Evolutionary conservation across 164 flowering plant species (phyloP).

Genomic region (Piper longum): DNA sequence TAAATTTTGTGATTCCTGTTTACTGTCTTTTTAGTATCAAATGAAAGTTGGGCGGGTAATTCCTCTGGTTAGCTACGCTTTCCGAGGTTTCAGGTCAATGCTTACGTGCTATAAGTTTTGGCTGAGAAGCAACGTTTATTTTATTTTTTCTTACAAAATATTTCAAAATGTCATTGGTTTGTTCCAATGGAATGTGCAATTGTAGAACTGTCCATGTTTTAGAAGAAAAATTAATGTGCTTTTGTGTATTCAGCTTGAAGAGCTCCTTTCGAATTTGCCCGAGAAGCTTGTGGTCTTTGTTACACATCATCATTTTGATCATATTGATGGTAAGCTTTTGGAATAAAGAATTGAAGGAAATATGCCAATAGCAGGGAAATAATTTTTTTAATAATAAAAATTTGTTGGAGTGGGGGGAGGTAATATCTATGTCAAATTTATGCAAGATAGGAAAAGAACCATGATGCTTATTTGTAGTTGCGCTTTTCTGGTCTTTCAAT

Average conservation of each 20-base stretch:
- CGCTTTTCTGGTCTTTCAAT: no score
- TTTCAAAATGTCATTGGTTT: background rate
- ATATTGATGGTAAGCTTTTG: conserved; percentile 64
- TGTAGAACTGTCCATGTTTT: background rate
- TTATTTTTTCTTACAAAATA: background rate
- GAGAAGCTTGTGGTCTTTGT: conserved; percentile 74
- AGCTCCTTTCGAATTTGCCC: conserved; percentile 64
- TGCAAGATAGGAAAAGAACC: no score
- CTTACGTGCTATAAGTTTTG: background rate
- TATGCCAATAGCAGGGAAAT: background rate
- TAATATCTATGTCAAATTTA: no score
- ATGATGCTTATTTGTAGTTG: no score
- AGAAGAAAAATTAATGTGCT: background rate
- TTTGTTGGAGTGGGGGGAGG: no score
- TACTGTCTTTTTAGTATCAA: background rate
- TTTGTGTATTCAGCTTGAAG: conserved; percentile 44
- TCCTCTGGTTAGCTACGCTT: background rate
- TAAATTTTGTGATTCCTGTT: background rate
- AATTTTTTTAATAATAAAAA: no score
- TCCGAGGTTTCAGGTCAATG: background rate
- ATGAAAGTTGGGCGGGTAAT: background rate
- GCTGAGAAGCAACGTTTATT: background rate
- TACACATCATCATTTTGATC: conserved; percentile 95
- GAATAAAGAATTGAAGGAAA: background rate
- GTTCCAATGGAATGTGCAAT: background rate